Base-by-base conservation (phyloP, 495 filamentous ascomycete species). In the Ascobolus immersus region DNA sequence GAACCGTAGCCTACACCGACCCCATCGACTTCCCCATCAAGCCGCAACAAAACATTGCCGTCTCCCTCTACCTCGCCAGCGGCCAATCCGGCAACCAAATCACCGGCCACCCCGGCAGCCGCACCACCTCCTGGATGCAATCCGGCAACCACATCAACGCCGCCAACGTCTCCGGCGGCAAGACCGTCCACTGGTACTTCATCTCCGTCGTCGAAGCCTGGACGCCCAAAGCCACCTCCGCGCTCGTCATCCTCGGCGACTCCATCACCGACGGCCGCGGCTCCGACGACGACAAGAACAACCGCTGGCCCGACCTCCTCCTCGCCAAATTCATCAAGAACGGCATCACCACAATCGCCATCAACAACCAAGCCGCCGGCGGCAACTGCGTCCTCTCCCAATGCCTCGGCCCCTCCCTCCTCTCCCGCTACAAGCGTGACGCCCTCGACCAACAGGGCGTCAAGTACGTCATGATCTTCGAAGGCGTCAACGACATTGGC, bases 401-500 rank as follows among this genome's bases (percentile, higher is more conserved):
- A 35, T 65, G 71, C 2, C 55, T 69, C 0, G 73, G 73, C 4
- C 71, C 72, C 3, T 65, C 63, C 14, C 58, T 69, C 1, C 47
- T 73, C 21, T 51, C 53, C 30, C 63, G 73, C 0, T 56, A 74
- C 39, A 66, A 73, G 44, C 58, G 72, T 9, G 73, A 79, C 44
- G 58, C 69, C 4, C 50, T 79, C 10, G 43, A 56, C 0, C 60
- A 64, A 6, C 52, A 61, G 1, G 62, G 63, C 6, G 60, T 70
- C 5, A 55, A 55, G 39, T 75, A 68, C 42, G 65, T 61, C 20
- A 60, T 78, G 52, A 59, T 78, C 21, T 78, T 78, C 49, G 64
- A 72, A 50, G 73, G 73, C 13, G 69, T 77, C 14, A 80, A 78
- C 48, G 74, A 78, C 46, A 73, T 74, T 28, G 70, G 71, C 18